phyloP scores from a whole-genome alignment of 2,329 filamentous ascomycete species.

The Elsinoe ampelina region DNA sequence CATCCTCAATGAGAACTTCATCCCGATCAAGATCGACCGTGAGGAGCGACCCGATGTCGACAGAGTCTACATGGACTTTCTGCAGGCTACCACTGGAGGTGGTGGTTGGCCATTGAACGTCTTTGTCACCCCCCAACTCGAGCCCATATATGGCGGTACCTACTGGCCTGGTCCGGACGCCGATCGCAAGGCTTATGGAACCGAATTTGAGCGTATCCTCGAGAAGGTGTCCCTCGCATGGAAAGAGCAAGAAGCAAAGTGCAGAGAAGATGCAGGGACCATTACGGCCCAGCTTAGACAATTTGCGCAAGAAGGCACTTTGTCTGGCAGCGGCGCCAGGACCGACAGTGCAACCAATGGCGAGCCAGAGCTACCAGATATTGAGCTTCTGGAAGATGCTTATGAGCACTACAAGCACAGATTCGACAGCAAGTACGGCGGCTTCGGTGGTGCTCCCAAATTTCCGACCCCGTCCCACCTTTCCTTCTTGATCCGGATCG shows the following conservation, averaged over 20 bases:
- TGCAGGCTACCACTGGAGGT: slow-evolving; percentile 80
- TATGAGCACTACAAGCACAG: slow-evolving; percentile 69
- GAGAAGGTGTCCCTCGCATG: slow-evolving; percentile 67
- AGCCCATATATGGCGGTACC: slow-evolving; percentile 91
- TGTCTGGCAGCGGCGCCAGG: slow-evolving; percentile 29
- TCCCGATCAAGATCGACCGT: slow-evolving; percentile 86
- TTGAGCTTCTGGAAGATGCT: slow-evolving; percentile 87
- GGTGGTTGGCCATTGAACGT: slow-evolving; percentile 94
- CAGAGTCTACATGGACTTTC: slow-evolving; percentile 96
- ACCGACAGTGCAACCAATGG: slow-evolving; percentile 18
- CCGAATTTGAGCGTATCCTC: slow-evolving; percentile 76
- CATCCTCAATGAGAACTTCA: slow-evolving; percentile 76
- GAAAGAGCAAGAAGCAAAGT: slow-evolving; percentile 74
- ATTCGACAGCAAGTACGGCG: slow-evolving; percentile 70
- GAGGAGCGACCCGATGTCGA: slow-evolving; percentile 93
- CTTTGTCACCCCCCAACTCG: slow-evolving; percentile 87
- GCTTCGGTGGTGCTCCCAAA: slow-evolving; percentile 70
- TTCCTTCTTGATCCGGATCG: slow-evolving; percentile 67
- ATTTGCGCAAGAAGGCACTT: slow-evolving; percentile 80
- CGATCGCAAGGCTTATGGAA: slow-evolving; percentile 42
- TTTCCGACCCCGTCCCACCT: slow-evolving; percentile 84
- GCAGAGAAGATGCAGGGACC: slow-evolving; percentile 72
- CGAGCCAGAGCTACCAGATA: slow-evolving; percentile 53
- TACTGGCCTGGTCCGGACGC: slow-evolving; percentile 83
- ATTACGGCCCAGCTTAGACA: slow-evolving; percentile 72